Evolutionary conservation across 228 moss, liverwort and hornwort species (phyloP), one percentile per base, ranked within the genome.

Genomic region (Sphagnum fallax): DNA sequence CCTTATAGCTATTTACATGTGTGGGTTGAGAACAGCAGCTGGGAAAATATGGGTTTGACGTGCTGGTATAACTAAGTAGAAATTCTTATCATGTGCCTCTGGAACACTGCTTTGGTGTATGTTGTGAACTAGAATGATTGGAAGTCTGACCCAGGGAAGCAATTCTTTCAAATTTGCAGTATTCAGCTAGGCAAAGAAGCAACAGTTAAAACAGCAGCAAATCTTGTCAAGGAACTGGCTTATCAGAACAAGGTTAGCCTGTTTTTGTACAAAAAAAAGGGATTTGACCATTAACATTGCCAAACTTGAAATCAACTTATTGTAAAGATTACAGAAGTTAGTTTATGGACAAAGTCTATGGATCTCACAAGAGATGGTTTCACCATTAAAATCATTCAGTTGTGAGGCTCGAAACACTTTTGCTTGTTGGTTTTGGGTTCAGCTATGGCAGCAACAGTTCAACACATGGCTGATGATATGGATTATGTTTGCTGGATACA

Each of bases 181-280:
- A 89, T 98, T 73, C 80, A 84, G 72, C 74, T 98, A 60, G 93
- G 98, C 52, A 87, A 83, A 16, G 83, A 86, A 60, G 67, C 93
- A 60, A 98, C 91, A 75, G 98, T 98, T 6, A 92, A 98, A 78
- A 93, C 93, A 13, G 88, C 93, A 71, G 87, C 80, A 68, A 90
- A 73, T 73, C 79, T 92, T 65, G 87, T 89, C 63, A 87, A 85
- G 70, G 87, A 98, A 67, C 74, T 98, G 5, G 91, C 91, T 8
- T 98, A 98, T 76, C 88, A 85, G 66, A 98, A 95, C 68, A 95
- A 95, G 92, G 92, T 98, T 48, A 63, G 70, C 70, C 62, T 67
- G 67, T 47, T 51, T 16, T 6, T 16, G 9, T 47, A 53, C 72
- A 15, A 6, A 53, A 48, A 8, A 53, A 5, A 4, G 55, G 11